phyloP scores from a whole-genome alignment of 768 basidiomycete genomes.

The Rhodotorula sphaerocarpa region DNA sequence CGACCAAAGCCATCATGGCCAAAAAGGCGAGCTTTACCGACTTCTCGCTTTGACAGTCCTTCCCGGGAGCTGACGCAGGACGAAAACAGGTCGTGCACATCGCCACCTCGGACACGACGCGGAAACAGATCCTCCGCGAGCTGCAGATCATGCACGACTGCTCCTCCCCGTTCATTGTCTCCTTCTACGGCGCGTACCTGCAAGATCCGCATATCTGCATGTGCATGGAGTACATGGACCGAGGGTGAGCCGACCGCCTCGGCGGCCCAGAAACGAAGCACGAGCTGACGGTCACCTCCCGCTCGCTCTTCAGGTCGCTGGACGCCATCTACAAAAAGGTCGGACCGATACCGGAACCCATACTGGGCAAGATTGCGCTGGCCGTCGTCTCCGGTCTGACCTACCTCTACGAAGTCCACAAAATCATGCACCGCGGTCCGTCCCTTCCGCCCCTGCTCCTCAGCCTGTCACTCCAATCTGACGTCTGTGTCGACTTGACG shows the following conservation, averaged over 20 bases:
- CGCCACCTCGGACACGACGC: conserved; percentile 88
- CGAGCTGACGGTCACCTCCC: no score
- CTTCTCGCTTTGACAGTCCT: background rate
- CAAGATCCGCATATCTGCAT: conserved; percentile 95
- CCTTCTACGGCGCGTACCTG: conserved; percentile 93
- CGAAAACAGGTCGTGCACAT: conserved; percentile 74
- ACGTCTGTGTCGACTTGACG: background rate
- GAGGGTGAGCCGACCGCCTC: conserved; percentile 52
- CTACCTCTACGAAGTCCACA: conserved; percentile 92
- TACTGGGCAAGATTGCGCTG: conserved; percentile 87
- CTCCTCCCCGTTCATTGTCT: conserved; percentile 64
- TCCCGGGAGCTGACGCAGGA: background rate
- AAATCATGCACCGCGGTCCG: conserved; percentile 96
- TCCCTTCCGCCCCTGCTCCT: conserved; percentile 9
- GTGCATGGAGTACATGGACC: conserved; percentile 96
- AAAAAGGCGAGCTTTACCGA: conserved; percentile 69
- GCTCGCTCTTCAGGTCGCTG: conserved; percentile 30
- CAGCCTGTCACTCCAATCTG: no score
- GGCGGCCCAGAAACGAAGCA: no score
- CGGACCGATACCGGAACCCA: conserved; percentile 82
- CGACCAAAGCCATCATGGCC: conserved; percentile 88
- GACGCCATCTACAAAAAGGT: conserved; percentile 95
- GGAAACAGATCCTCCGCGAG: conserved; percentile 95
- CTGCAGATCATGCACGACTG: conserved; percentile 95
- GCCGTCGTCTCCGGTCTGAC: conserved; percentile 91